Evolutionary conservation across 1,284 basidiomycete species (phyloP), one percentile per base, ranked within the genome.

Genomic region (Rhodotorula sp.): DNA sequence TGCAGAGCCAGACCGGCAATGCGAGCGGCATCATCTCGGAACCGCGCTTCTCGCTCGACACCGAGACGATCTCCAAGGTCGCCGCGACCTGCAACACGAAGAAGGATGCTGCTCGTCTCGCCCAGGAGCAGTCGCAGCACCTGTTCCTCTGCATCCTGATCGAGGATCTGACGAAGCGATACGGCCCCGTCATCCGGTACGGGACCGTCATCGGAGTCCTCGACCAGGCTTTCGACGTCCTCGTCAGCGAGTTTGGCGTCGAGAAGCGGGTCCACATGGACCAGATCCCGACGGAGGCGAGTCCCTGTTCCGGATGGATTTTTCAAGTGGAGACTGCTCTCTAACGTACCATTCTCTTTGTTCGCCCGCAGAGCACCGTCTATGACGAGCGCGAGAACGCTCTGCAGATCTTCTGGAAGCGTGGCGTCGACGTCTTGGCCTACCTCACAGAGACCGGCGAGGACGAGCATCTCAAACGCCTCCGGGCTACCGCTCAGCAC

Each of bases 61-160:
- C 93, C 75, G 96, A 99, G 81, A 91, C 94, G 72, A 92, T 98
- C 58, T 93, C 94, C 64, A 98, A 99, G 84, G 88, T 97, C 58
- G 96, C 97, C 62, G 96, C 97, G 80, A 93, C 96, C 80, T 97
- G 94, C 83, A 97, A 97, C 83, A 95, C 91, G 78, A 96, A 96
- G 85, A 88, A 89, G 60, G 91, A 93, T 77, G 94, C 93, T 31
- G 92, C 94, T 26, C 87, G 86, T 72, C 86, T 97, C 66, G 97
- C 97, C 21, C 91, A 97, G 83, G 97, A 98, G 81, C 94, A 98
- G 83, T 97, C 94, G 18, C 88, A 89, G 23, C 97, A 99, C 81
- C 84, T 99, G 69, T 97, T 90, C 87, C 87, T 99, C 26, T 98
- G 96, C 82, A 88, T 96, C 74, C 87, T 98, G 69, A 91, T 99